Evolutionary conservation across 2,329 filamentous ascomycete genomes (phyloP).

Genomic region (Dactylellina haptotyla): DNA sequence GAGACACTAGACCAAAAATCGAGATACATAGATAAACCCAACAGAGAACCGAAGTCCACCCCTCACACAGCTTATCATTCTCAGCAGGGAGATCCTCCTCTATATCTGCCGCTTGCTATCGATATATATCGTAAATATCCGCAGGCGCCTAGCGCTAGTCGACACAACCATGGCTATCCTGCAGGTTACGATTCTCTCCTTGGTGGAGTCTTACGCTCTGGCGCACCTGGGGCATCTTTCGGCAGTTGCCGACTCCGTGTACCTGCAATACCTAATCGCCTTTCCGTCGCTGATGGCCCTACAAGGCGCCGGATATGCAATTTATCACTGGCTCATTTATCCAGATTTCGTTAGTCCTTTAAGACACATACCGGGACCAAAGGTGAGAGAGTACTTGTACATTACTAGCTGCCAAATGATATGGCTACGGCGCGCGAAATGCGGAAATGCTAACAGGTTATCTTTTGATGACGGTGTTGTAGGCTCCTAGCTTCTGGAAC

Average conservation of each 20-base stretch:
- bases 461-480: no score
- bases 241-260: constrained; percentile 15
- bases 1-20: no score
- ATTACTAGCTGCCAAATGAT: not conserved
- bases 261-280: constrained; percentile 23
- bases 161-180: constrained; percentile 19
- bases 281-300: constrained; percentile 5
- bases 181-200: constrained; percentile 32
- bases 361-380: constrained; percentile 30
- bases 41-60: no score
- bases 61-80: no score
- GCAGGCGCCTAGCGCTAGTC: not conserved
- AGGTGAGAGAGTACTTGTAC: no score
- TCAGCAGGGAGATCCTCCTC: no score
- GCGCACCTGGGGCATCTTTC: constrained; percentile 33
- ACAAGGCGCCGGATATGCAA: constrained; percentile 10
- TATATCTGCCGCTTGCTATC: no score
- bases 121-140: no score
- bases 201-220: constrained; percentile 37
- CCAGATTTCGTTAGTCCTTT: constrained; percentile 40
- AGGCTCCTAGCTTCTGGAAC: constrained; percentile 47
- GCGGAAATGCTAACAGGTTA: not conserved
- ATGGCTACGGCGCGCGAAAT: no score
- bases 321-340: constrained; percentile 50
- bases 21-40: no score